Evolutionary conservation across 306 rosid genomes (phyloP), one percentile per base, ranked within the genome.

Genomic region (Cucumis cinereus): DNA sequence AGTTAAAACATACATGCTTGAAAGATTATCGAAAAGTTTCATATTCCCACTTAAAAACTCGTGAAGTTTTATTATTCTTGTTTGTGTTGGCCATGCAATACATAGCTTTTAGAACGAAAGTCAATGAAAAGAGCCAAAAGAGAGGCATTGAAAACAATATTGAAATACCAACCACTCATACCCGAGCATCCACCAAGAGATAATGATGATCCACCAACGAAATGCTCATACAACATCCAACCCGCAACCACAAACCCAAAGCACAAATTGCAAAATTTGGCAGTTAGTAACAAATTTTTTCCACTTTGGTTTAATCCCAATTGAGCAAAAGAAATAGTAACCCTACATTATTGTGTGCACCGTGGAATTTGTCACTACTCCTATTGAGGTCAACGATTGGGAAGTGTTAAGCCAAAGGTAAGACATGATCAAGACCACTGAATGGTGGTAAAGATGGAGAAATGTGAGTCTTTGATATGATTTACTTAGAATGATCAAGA

Each of bases 401-500:
- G 89, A 78, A 1, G 86, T 83, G 7, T 73, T 78, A 2, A 91
- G 91, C 97, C 92, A 91, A 1, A 93, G 30, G 76, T 85, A 86
- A 80, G 83, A 90, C 97, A 93, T 87, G 74, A 93, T 26, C 6
- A 84, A 73, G 1, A 93, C 98, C 59, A 89, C 84, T 0, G 98
- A 76, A 79, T 93, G 98, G 83, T 93, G 97, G 90, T 88, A 91
- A 15, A 93, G 89, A 83, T 93, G 97, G 88, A 93, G 97, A 82
- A 93, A 90, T 0, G 96, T 81, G 62, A 93, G 89, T 2, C 97
- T 90, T 56, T 76, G 77, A 74, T 62, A 57, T 30, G 91, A 87
- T 10, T 85, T 79, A 4, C 81, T 79, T 45, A 88, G 85, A 41
- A 93, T 33, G 87, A 93, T 93, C 75, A 88, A 79, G 19, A 87